Base-by-base conservation (phyloP, 352 stramenopile genomes). In the Pythium aquatile region DNA sequence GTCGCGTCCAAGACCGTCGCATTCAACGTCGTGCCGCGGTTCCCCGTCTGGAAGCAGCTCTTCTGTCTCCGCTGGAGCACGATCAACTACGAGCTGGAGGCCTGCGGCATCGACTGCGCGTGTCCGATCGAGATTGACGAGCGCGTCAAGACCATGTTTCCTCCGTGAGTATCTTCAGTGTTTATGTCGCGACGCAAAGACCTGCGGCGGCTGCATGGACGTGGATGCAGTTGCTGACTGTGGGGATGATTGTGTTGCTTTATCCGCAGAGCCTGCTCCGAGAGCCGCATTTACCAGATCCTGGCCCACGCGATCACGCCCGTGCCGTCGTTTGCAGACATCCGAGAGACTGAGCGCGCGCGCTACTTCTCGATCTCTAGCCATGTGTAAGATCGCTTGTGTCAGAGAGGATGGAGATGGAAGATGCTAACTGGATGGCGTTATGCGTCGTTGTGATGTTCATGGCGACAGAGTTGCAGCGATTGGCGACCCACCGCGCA, bases 251-350 rank as follows among this genome's bases (percentile, higher is more conserved):
- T 46, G 30, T 35, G 32, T 49, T 53, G 48, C 14, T 40, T 24
- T 30, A 28, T 57, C 10, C 62, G 20, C 62, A 88, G 78, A 60
- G 67, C 61, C 28, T 84, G 76, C 55, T 74, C 69, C 0, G 75
- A 89, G 60, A 89, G 75, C 54, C 81, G 84, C 51, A 83, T 89
- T 65, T 91, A 74, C 62, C 84, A 93, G 65, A 64, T 93, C 57
- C 74, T 93, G 61, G 72, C 84, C 1, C 84, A 93, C 48, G 82
- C 82, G 5, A 66, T 89, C 20, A 79, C 74, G 6, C 79, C 76
- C 2, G 80, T 93, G 26, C 84, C 84, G 29, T 85, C 81, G 13
- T 79, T 79, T 60, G 81, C 78, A 3, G 81, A 93, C 65, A 67
- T 90, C 3, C 55, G 61, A 26, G 63, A 76, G 14, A 92, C 81